Conservation (phyloP, 2,329 filamentous ascomycete species). For the Didymella pomorum region DNA sequence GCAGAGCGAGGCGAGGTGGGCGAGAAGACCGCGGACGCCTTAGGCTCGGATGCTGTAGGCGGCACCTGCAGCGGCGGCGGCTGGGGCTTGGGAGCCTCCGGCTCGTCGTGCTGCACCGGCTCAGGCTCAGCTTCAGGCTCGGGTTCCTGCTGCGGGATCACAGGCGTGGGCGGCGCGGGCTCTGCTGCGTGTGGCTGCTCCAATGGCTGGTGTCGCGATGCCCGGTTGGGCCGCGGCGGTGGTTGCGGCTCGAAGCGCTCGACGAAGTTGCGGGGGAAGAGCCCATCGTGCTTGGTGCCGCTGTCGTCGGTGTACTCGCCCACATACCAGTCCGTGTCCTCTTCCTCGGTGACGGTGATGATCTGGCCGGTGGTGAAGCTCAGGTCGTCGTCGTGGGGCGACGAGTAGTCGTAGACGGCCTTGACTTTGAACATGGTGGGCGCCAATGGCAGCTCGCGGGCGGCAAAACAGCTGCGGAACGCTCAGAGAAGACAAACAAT, state of each 20-base stretch:
- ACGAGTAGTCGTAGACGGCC: constrained; percentile 93
- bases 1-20: constrained; percentile 42
- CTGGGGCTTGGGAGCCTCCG: constrained; percentile 50
- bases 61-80: constrained; percentile 47
- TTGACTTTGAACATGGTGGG: constrained; percentile 81
- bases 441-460: constrained; percentile 8
- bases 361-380: constrained; percentile 85
- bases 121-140: constrained; percentile 38
- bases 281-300: constrained; percentile 79
- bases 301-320: constrained; percentile 83
- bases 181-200: constrained; percentile 41
- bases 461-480: constrained; percentile 11
- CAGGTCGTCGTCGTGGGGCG: constrained; percentile 93
- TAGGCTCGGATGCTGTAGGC: constrained; percentile 32
- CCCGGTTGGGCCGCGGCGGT: constrained; percentile 82
- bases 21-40: constrained; percentile 29
- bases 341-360: constrained; percentile 90
- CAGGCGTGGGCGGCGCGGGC: constrained; percentile 38
- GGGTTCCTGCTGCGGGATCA: constrained; percentile 40
- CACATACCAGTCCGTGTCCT: constrained; percentile 92
- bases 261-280: constrained; percentile 97
- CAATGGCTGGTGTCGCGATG: constrained; percentile 59
- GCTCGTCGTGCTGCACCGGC: constrained; percentile 32
- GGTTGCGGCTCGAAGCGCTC: constrained; percentile 93
- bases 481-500: background rate